A percentile compares a stretch with the other conserved stretches of the same genome.
phyloP scores from a whole-genome alignment of 2,329 filamentous ascomycete species.

The Monascus ruber region DNA sequence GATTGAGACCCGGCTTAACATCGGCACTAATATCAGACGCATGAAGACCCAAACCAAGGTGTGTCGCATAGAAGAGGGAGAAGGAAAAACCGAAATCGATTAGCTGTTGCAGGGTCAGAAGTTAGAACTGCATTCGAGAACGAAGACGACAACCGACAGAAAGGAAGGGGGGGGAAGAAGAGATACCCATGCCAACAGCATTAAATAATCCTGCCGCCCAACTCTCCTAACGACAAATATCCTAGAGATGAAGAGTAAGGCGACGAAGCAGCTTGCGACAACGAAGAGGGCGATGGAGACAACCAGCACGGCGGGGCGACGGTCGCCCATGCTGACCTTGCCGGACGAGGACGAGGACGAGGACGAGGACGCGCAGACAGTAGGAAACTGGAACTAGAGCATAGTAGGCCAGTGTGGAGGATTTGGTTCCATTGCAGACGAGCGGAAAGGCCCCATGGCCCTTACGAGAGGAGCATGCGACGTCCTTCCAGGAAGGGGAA shows the following conservation, averaged over 20 bases:
- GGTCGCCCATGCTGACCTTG: slow-evolving; percentile 17
- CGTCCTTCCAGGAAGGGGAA: not conserved
- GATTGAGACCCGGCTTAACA: slow-evolving; percentile 25
- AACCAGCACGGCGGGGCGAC: slow-evolving; percentile 27
- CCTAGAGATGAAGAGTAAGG: slow-evolving; percentile 61
- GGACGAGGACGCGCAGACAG: not conserved
- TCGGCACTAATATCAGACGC: slow-evolving; percentile 22
- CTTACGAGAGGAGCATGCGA: not conserved
- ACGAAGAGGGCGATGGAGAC: slow-evolving; percentile 42
- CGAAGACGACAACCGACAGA: no score
- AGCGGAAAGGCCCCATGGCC: not conserved
- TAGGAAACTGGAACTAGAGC: not conserved
- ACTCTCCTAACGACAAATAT: slow-evolving; percentile 60
- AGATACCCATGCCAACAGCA: slow-evolving; percentile 62
- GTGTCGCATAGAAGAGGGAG: slow-evolving; percentile 34
- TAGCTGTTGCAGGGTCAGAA: slow-evolving; percentile 13
- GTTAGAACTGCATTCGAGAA: no score
- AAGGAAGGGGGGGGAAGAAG: not conserved
- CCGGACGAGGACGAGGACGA: not conserved
- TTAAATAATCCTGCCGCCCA: slow-evolving; percentile 69
- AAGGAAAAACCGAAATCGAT: slow-evolving; percentile 37
- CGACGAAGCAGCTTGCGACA: slow-evolving; percentile 63
- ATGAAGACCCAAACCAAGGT: slow-evolving; percentile 34
- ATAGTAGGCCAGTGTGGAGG: not conserved
- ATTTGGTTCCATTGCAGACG: not conserved